A percentile compares a stretch with the other conserved stretches of the same genome.
Evolutionary conservation across 2,329 filamentous ascomycete genomes (phyloP).

Genomic region (Monosporascus ibericus): DNA sequence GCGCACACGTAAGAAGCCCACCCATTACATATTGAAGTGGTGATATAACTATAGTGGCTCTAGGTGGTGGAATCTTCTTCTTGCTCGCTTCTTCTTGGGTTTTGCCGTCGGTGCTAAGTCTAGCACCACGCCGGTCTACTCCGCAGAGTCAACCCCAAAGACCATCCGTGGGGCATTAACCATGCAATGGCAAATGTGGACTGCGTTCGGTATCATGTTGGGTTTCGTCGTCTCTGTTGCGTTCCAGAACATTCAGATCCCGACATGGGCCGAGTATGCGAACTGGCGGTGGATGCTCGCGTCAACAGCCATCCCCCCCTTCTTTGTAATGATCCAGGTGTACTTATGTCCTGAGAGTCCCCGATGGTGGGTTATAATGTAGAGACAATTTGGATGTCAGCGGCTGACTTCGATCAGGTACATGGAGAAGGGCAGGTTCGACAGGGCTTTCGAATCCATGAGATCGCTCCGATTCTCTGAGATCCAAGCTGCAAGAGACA

Average conservation of each 20-base stretch:
- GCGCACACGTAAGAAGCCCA: conserved; percentile 20
- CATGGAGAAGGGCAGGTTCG: conserved; percentile 38
- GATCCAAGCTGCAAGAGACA: conserved; percentile 47
- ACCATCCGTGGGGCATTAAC: conserved; percentile 59
- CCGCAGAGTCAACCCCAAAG: conserved; percentile 59
- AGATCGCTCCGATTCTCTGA: conserved; percentile 39
- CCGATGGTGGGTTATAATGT: conserved; percentile 24
- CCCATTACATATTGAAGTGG: conserved; percentile 18
- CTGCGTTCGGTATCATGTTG: conserved; percentile 45
- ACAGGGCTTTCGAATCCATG: conserved; percentile 39
- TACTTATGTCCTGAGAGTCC: conserved; percentile 39
- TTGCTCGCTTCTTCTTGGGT: conserved; percentile 61
- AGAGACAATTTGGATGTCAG: too few relatives aligned
- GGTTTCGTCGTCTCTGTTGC: conserved; percentile 54
- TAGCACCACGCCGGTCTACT: conserved; percentile 52
- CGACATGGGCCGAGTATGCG: conserved; percentile 40
- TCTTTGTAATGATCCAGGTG: conserved; percentile 37
- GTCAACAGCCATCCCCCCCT: conserved; percentile 53
- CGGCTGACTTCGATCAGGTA: conserved; percentile 18
- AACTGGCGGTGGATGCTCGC: conserved; percentile 62
- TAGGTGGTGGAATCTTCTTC: conserved; percentile 56
- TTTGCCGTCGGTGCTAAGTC: conserved; percentile 64
- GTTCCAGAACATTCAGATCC: conserved; percentile 48
- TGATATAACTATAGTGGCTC: conserved; percentile 19
- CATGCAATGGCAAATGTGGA: conserved; percentile 61